Conservation (phyloP, 2,329 filamentous ascomycete genomes). For the Ophiocordyceps unilateralis region DNA sequence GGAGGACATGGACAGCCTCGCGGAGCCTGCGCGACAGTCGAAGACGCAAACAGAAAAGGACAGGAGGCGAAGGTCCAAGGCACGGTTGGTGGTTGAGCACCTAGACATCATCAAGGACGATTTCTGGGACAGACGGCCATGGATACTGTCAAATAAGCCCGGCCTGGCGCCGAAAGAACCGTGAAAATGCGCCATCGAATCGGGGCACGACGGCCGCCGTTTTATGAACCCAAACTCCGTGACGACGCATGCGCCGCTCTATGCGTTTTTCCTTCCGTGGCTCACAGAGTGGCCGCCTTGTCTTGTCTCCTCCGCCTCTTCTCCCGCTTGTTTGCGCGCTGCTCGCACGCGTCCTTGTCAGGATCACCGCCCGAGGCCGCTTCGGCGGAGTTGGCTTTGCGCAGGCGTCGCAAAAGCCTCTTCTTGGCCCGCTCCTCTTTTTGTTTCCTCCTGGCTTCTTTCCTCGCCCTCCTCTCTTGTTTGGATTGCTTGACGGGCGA, state of each 20-base stretch:
- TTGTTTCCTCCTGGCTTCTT: constrained; percentile 14
- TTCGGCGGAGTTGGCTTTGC: constrained; percentile 8
- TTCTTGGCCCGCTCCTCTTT: constrained; percentile 11
- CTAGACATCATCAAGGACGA: constrained; percentile 89
- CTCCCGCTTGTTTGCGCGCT: constrained; percentile 5
- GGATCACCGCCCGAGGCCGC: constrained; percentile 10
- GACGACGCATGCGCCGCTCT: constrained; percentile 5
- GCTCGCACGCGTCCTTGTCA: constrained; percentile 5
- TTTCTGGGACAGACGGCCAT: constrained; percentile 80
- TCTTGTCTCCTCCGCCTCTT: constrained; percentile 11
- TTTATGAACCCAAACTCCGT: constrained; percentile 10
- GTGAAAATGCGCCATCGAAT: constrained; percentile 12
- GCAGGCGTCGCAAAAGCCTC: constrained; percentile 5
- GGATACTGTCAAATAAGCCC: constrained; percentile 61
- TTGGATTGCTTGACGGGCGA: constrained; percentile 21
- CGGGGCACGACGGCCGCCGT: constrained; percentile 9
- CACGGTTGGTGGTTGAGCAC: constrained; percentile 65
- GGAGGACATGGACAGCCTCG: constrained; percentile 27
- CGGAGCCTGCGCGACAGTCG: constrained; percentile 41
- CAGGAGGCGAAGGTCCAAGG: constrained; percentile 64
- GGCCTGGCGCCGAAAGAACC: constrained; percentile 50
- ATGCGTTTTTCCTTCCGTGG: constrained; percentile 4
- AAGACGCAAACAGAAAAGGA: constrained; percentile 75
- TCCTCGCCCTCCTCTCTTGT: constrained; percentile 21
- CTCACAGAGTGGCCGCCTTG: constrained; percentile 1